phyloP scores from a whole-genome alignment of 116 monocot genomes.

The Papilionanthe hybrid region DNA sequence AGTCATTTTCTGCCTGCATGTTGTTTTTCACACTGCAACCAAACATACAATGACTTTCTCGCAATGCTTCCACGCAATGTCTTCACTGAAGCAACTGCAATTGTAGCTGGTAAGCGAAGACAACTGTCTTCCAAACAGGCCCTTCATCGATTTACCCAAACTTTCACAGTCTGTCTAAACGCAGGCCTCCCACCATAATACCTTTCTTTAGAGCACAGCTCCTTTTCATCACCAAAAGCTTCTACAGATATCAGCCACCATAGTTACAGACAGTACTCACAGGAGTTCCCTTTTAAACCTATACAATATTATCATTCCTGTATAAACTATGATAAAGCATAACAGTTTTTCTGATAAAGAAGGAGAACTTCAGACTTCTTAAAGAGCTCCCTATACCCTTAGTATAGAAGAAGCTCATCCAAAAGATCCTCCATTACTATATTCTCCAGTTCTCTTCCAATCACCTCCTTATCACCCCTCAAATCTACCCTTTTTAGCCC shows the following conservation, averaged over 20 bases:
- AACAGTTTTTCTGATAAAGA: not conserved
- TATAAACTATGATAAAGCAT: not conserved
- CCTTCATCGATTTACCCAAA: not conserved
- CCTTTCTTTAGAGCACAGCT: not conserved
- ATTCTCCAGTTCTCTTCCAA: conserved; percentile 44
- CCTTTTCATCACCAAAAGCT: not conserved
- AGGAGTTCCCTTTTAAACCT: not conserved
- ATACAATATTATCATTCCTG: not conserved
- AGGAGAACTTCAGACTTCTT: not conserved
- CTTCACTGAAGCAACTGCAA: too few relatives aligned
- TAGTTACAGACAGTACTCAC: not conserved
- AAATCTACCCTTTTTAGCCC: conserved; percentile 37
- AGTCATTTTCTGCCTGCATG: too few relatives aligned
- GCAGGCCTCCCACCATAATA: not conserved
- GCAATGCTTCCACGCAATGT: too few relatives aligned
- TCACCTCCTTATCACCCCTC: conserved; percentile 31
- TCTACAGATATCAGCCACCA: not conserved
- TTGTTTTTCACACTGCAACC: too few relatives aligned
- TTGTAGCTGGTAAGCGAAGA: too few relatives aligned
- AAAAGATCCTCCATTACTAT: conserved; percentile 53
- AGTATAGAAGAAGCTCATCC: conserved; percentile 33
- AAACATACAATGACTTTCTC: too few relatives aligned
- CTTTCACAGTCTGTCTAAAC: not conserved
- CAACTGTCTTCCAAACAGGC: too few relatives aligned
- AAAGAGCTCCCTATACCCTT: not conserved